Conservation (phyloP, 2,329 filamentous ascomycete genomes). For the Stagonosporopsis rhizophila region DNA sequence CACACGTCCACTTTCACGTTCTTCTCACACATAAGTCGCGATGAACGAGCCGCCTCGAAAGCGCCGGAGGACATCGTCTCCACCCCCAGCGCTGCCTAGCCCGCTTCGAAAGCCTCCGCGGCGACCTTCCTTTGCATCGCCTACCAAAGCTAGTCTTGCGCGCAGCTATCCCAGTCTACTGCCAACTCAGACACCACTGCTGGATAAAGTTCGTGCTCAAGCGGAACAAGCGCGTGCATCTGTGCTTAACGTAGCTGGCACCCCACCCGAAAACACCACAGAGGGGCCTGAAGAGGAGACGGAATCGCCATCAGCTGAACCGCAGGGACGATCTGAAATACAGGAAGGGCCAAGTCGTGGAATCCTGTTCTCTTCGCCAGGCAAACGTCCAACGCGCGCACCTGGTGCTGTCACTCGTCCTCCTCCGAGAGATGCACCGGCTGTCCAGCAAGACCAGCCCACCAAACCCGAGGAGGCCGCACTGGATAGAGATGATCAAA, state of each 20-base stretch:
- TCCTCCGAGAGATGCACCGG: conserved; percentile 23
- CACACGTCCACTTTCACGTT: neutral
- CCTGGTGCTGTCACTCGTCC: conserved; percentile 26
- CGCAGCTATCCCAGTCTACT: conserved; percentile 48
- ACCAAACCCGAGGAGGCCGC: conserved; percentile 21
- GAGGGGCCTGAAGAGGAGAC: conserved; percentile 21
- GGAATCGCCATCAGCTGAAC: conserved; percentile 33
- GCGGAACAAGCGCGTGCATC: conserved; percentile 15
- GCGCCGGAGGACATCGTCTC: conserved; percentile 44
- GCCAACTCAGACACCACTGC: conserved; percentile 20
- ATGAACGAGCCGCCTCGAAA: conserved; percentile 48
- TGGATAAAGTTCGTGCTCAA: neutral
- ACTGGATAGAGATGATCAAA: conserved; percentile 4
- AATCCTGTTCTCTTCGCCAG: conserved; percentile 42
- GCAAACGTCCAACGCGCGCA: conserved; percentile 36
- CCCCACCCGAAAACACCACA: neutral
- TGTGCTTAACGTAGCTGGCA: neutral
- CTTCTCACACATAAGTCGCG: neutral
- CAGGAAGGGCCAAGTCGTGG: conserved; percentile 34
- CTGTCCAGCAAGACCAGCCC: conserved; percentile 22
- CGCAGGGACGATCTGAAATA: conserved; percentile 20
- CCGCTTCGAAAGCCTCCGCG: conserved; percentile 43
- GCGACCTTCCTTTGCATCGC: conserved; percentile 49
- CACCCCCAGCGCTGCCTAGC: conserved; percentile 29
- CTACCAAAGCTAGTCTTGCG: conserved; percentile 50